Evolutionary conservation across 371 early-diverging fungal genomes (phyloP).

Genomic region (Blakeslea trispora): DNA sequence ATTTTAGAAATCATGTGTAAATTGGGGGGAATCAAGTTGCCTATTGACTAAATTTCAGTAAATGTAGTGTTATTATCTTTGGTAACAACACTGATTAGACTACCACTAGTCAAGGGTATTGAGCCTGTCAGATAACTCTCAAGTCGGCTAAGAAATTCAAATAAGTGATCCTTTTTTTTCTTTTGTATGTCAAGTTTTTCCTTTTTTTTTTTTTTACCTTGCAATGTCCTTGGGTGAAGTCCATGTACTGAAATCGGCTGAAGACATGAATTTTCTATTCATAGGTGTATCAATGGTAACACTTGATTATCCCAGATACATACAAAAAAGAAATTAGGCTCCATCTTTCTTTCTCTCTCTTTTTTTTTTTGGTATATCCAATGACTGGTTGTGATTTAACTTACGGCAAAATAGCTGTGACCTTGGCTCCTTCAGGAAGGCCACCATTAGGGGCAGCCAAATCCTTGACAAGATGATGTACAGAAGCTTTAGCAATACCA

Average conservation of each 20-base stretch:
- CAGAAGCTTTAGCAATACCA: constrained; percentile 93
- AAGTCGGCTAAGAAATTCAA: constrained; percentile 42
- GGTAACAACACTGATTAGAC: constrained; percentile 55
- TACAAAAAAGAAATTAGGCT: no score
- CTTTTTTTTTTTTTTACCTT: constrained; percentile 50
- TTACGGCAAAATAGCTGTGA: constrained; percentile 82
- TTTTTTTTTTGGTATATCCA: no score
- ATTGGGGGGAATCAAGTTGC: no score
- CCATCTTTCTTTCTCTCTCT: no score
- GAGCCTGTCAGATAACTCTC: constrained; percentile 52
- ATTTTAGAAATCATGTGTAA: no score
- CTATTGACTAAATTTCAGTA: constrained; percentile 41
- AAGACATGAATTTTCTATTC: constrained; percentile 89
- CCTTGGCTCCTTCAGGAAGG: constrained; percentile 71
- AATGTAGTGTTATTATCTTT: constrained; percentile 55
- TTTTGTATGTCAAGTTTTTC: neutral
- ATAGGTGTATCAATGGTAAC: constrained; percentile 91
- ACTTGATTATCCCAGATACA: no score
- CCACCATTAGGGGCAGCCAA: constrained; percentile 77
- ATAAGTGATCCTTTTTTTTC: neutral
- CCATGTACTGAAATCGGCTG: constrained; percentile 87
- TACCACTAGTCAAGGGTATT: constrained; percentile 53
- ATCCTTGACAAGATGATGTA: constrained; percentile 87
- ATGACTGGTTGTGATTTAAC: no score
- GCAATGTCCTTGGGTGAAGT: constrained; percentile 82